Conservation (phyloP, 768 basidiomycete species). For the Neoboletus magnificus region DNA sequence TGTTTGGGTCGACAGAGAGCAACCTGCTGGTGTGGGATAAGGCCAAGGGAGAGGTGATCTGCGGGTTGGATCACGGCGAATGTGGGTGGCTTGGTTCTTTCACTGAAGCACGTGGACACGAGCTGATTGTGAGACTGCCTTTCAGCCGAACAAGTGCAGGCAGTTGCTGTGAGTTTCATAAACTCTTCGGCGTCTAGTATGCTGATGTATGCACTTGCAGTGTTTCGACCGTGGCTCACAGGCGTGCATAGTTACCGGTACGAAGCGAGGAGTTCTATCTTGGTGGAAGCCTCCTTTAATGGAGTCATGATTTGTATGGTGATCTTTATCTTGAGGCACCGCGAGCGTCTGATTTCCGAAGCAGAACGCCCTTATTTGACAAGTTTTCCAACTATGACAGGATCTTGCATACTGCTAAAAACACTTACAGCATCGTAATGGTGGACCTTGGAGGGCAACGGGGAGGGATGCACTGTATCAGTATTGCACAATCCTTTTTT, state of each 20-base stretch:
- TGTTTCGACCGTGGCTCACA: constrained; percentile 43
- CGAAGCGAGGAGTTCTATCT: constrained; percentile 48
- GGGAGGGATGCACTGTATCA: constrained; percentile 30
- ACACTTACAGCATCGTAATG: constrained; percentile 25
- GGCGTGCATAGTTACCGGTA: constrained; percentile 51
- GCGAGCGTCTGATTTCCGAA: constrained; percentile 15
- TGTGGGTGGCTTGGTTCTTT: constrained; percentile 36
- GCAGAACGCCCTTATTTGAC: constrained; percentile 2
- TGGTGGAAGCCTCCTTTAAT: constrained; percentile 49
- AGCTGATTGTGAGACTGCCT: constrained; percentile 7
- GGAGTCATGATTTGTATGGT: constrained; percentile 29
- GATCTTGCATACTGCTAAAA: constrained; percentile 33
- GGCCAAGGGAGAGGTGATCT: constrained; percentile 48
- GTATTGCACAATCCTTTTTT: constrained; percentile 23
- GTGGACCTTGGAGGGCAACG: constrained; percentile 18
- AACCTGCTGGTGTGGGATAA: constrained; percentile 64
- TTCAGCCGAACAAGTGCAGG: constrained; percentile 32
- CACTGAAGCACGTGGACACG: neutral
- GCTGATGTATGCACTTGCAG: constrained; percentile 35
- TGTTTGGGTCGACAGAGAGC: constrained; percentile 54
- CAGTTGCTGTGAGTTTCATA: constrained; percentile 33
- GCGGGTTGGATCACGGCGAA: constrained; percentile 59
- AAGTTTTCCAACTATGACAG: constrained; percentile 16
- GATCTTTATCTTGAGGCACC: neutral
- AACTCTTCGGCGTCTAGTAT: neutral